Evolutionary conservation across 148 eudicot species (phyloP).

Genomic region (Rhododendron griersonianum): DNA sequence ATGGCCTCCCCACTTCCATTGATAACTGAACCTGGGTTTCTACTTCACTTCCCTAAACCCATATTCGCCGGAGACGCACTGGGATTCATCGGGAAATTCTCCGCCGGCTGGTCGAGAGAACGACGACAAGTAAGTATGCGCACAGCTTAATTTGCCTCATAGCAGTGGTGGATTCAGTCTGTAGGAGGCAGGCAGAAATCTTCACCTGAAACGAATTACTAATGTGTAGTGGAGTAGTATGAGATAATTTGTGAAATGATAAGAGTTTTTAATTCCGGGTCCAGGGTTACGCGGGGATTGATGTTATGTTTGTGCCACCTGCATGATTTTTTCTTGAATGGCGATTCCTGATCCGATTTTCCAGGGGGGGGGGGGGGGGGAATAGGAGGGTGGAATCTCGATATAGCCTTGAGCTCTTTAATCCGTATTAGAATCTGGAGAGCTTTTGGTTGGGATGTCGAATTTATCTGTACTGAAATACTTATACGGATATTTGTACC

Average conservation of each 20-base stretch:
- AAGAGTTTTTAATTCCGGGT: not conserved
- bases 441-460: not conserved
- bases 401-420: not conserved
- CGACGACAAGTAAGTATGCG: not conserved
- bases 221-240: not conserved
- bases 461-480: not conserved
- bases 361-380: not conserved
- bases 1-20: not conserved
- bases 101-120: not conserved
- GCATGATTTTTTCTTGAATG: not conserved
- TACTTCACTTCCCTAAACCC: not conserved
- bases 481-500: too few relatives aligned
- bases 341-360: conserved; percentile 14
- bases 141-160: not conserved
- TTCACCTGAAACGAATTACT: not conserved
- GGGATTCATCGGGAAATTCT: not conserved
- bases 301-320: not conserved
- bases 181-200: not conserved
- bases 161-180: not conserved
- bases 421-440: not conserved
- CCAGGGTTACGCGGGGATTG: not conserved
- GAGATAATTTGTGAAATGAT: not conserved
- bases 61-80: not conserved
- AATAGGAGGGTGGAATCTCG: not conserved
- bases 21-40: not conserved